Conservation (phyloP, 2,329 filamentous ascomycete species). For the Aspergillus fumigatiaffinis region DNA sequence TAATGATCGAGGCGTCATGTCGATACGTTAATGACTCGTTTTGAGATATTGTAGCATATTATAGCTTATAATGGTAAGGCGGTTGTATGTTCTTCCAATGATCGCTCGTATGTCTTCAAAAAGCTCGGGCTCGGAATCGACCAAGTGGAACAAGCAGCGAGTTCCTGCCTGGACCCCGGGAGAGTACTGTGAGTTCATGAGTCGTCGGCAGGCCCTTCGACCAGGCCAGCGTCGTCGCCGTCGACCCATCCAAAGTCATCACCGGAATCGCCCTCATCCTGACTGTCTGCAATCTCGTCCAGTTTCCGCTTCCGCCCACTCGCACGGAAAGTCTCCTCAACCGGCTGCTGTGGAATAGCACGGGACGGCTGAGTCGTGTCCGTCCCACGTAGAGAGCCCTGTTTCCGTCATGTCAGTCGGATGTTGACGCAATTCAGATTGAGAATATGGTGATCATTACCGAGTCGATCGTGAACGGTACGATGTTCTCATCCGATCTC, state of each 20-base stretch:
- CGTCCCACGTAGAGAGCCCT: constrained; percentile 16
- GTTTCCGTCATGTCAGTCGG: neutral
- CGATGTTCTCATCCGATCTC: constrained; percentile 28
- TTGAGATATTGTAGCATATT: neutral
- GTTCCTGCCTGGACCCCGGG: neutral
- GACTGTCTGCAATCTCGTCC: constrained; percentile 43
- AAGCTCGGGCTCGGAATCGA: too few relatives aligned
- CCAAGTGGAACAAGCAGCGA: neutral
- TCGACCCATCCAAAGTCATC: constrained; percentile 28
- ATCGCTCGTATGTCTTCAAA: neutral
- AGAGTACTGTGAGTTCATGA: neutral
- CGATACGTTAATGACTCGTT: neutral
- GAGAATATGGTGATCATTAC: constrained; percentile 21
- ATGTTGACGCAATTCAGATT: neutral
- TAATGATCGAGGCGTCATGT: neutral
- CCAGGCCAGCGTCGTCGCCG: constrained; percentile 13
- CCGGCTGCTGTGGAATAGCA: constrained; percentile 4
- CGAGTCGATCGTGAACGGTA: constrained; percentile 38
- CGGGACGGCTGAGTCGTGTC: constrained; percentile 3
- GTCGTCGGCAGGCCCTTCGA: constrained; percentile 1
- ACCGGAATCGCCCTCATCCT: constrained; percentile 39
- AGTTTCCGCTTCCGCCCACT: constrained; percentile 40
- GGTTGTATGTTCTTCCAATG: neutral
- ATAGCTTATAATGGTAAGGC: neutral
- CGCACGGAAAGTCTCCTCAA: constrained; percentile 5